A percentile compares a stretch with the other conserved stretches of the same genome.
Evolutionary conservation across 495 filamentous ascomycete genomes (phyloP).

Genomic region (Neohortaea acidophila): DNA sequence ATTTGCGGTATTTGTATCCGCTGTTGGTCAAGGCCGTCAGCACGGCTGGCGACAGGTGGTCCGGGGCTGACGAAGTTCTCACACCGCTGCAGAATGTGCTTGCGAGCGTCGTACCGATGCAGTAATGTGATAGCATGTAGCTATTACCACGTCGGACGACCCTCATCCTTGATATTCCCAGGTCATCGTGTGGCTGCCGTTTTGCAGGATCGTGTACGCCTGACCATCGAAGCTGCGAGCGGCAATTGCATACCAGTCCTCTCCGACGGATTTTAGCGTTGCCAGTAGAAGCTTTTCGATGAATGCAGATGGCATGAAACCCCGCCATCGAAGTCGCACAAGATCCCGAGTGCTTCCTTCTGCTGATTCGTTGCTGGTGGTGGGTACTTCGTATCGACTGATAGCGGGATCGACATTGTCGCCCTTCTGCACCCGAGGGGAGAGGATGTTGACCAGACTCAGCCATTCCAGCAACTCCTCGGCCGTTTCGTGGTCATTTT

Average conservation of each 20-base stretch:
- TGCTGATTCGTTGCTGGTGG: conserved; percentile 10
- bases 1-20: conserved; percentile 69
- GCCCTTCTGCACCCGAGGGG: conserved; percentile 49
- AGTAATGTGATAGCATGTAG: too few species aligned
- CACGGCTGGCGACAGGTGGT: conserved; percentile 38
- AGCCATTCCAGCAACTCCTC: conserved; percentile 72
- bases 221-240: conserved; percentile 20
- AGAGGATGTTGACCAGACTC: conserved; percentile 52
- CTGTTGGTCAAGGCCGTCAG: conserved; percentile 55
- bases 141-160: neutral
- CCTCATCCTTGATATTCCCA: conserved; percentile 16
- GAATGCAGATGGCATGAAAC: conserved; percentile 22
- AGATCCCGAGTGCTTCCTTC: conserved; percentile 10
- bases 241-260: conserved; percentile 23
- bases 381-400: conserved; percentile 59
- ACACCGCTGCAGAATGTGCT: conserved; percentile 42
- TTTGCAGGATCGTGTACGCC: conserved; percentile 14
- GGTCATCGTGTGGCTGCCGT: conserved; percentile 5
- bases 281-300: conserved; percentile 19
- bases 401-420: conserved; percentile 71
- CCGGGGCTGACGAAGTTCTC: conserved; percentile 44
- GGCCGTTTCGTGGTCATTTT: conserved; percentile 24
- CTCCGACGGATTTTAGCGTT: conserved; percentile 14
- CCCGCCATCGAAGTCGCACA: conserved; percentile 22
- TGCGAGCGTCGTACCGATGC: conserved; percentile 24